A percentile compares a stretch with the other conserved stretches of the same genome.
These are phyloP conservation scores for Phytophthora europaea DNA, from an alignment of 352 stramenopile genomes.

Conservation along the genomic window DNA sequence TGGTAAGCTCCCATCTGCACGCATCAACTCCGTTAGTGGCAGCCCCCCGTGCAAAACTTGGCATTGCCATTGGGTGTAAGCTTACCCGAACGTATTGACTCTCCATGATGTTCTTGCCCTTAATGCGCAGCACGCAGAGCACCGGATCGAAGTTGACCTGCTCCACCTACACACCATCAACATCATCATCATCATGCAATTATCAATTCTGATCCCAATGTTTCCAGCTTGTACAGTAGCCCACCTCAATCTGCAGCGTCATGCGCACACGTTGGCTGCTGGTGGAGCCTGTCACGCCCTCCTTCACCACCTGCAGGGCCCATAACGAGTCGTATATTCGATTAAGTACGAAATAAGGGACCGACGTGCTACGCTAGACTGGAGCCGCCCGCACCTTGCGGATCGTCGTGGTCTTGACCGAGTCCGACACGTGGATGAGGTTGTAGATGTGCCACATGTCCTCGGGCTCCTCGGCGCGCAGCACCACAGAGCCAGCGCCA, in stretches of 20 bases:
- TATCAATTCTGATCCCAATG: not conserved
- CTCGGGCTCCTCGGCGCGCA: conserved; percentile 96
- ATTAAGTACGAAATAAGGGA: conserved; percentile 26
- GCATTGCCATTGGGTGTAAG: conserved; percentile 24
- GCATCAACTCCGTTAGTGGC: conserved; percentile 6
- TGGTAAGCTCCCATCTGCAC: conserved; percentile 96
- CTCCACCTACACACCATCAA: conserved; percentile 76
- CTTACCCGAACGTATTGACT: conserved; percentile 96
- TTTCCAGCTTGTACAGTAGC: not conserved
- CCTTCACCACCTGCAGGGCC: conserved; percentile 91
- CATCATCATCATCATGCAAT: not conserved
- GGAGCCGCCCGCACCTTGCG: conserved; percentile 90
- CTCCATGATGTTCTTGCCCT: conserved; percentile 95
- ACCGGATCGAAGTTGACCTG: conserved; percentile 98
- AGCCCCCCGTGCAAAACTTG: not conserved
- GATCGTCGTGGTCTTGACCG: conserved; percentile 97
- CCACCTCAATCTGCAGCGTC: conserved; percentile 95
- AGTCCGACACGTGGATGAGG: conserved; percentile 95
- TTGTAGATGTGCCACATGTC: conserved; percentile 99
- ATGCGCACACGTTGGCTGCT: conserved; percentile 96
- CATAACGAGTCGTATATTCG: conserved; percentile 7
- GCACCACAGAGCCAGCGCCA: conserved; percentile 91
- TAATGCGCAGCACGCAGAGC: conserved; percentile 94
- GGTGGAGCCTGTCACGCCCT: conserved; percentile 95
- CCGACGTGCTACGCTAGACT: not conserved